A percentile compares a stretch with the other conserved stretches of the same genome.
phyloP scores from a whole-genome alignment of 2,329 filamentous ascomycete genomes.

The Elsinoe ampelina region DNA sequence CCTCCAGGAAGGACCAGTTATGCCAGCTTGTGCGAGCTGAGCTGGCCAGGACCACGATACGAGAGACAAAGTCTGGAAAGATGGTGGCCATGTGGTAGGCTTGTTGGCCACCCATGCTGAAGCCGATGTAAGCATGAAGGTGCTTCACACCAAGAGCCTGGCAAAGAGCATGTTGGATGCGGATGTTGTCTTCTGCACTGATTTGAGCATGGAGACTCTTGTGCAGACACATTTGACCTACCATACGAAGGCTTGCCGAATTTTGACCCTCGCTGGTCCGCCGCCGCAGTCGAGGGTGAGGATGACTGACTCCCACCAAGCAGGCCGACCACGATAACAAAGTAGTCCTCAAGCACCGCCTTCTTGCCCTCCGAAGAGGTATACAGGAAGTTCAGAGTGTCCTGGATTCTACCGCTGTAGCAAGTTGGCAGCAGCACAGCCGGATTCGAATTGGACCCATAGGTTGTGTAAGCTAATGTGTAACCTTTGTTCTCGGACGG shows the following conservation, averaged over 20 bases:
- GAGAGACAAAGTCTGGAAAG: slow-evolving; percentile 40
- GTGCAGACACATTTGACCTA: slow-evolving; percentile 28
- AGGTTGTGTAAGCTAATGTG: slow-evolving; percentile 67
- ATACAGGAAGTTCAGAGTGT: slow-evolving; percentile 40
- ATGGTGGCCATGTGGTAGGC: slow-evolving; percentile 45
- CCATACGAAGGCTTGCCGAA: slow-evolving; percentile 42
- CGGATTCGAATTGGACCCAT: slow-evolving; percentile 53
- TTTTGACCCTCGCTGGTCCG: not conserved
- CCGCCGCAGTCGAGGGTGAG: slow-evolving; percentile 42
- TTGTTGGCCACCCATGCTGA: slow-evolving; percentile 49
- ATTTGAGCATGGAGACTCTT: slow-evolving; percentile 17
- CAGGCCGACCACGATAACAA: slow-evolving; percentile 43
- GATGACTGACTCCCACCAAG: slow-evolving; percentile 47
- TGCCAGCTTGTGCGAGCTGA: slow-evolving; percentile 43
- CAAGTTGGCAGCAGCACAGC: slow-evolving; percentile 49
- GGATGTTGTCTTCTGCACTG: slow-evolving; percentile 41
- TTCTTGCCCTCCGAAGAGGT: slow-evolving; percentile 35
- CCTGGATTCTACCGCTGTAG: slow-evolving; percentile 44
- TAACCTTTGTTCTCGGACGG: not conserved
- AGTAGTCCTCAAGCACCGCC: slow-evolving; percentile 33
- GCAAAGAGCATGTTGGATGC: slow-evolving; percentile 39
- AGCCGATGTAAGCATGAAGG: slow-evolving; percentile 43
- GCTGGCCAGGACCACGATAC: slow-evolving; percentile 42
- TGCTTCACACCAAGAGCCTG: slow-evolving; percentile 34
- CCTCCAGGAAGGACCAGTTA: slow-evolving; percentile 48